A percentile compares a stretch with the other conserved stretches of the same genome.
These are phyloP conservation scores for Colletotrichum cordylinicola DNA, from an alignment of 2,329 filamentous ascomycete species.

Conservation along the genomic window DNA sequence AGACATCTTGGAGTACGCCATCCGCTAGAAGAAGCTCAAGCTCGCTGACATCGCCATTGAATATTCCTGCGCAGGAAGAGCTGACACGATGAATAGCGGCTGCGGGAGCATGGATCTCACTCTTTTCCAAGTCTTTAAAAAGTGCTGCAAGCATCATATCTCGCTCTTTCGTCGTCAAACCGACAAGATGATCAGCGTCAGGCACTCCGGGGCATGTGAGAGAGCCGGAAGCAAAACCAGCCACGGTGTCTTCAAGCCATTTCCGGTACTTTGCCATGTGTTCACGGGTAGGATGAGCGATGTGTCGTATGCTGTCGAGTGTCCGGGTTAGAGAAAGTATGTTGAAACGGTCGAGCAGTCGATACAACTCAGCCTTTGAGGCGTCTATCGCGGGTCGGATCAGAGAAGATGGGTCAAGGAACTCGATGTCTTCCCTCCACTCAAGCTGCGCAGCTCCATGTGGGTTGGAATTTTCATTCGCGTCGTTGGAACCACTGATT, in stretches of 20 bases:
- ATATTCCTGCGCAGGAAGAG: constrained; percentile 23
- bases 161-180: not conserved
- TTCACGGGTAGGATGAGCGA: not conserved
- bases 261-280: not conserved
- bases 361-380: not conserved
- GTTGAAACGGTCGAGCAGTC: not conserved
- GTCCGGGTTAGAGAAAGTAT: not conserved
- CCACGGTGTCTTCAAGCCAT: not conserved
- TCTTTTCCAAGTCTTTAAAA: not conserved
- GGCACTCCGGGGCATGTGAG: not conserved
- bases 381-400: not conserved
- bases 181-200: not conserved
- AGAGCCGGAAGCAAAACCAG: not conserved
- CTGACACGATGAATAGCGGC: not conserved
- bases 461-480: not conserved
- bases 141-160: not conserved
- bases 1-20: not conserved
- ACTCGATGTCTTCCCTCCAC: not conserved
- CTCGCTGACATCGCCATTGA: not conserved
- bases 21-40: constrained; percentile 26
- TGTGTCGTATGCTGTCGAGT: not conserved
- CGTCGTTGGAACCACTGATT: not conserved
- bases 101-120: not conserved
- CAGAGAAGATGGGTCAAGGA: not conserved
- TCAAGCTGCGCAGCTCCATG: not conserved